Base-by-base conservation (phyloP, 345 rosid species). In the Brassica cretica region DNA sequence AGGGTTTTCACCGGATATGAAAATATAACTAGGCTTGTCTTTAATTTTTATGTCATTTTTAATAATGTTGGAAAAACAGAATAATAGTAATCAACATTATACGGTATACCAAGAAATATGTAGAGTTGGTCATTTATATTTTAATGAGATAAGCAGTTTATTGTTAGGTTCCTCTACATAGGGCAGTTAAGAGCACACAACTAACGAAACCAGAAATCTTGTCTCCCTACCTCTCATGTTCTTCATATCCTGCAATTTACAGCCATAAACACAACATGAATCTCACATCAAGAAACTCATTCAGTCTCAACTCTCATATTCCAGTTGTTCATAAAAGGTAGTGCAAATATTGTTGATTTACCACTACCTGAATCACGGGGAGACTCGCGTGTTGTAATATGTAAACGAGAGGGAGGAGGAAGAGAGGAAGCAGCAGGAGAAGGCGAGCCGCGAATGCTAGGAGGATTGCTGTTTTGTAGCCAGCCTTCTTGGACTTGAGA, bases 401-500 rank as follows among this genome's bases (percentile, higher is more conserved):
- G 83, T 65, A 80, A 64, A 35, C 82, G 82, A 79, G 82, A 69
- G 2, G 75, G 69, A 59, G 71, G 78, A 79, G 77, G 70, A 59
- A 66, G 77, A 67, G 82, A 35, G 25, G 82, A 37, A 49, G 76
- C 64, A 0, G 70, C 76, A 6, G 72, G 79, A 16, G 79, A 75
- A 71, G 83, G 83, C 12, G 83, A 80, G n/a, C 76, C 80, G 4
- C 64, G 83, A 30, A 64, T 69, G 79, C 79, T 80, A 0, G 76
- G 7, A n/a, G 83, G 51, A 46, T 80, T 80, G 11, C 73, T 80
- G 70, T 71, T 75, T 41, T 75, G 79, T 64, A 64, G 64, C 83
- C 83, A 80, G 35, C 80, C 83, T 25, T 80, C 83, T 70, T 75
- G 95, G 72, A 94, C 97, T 84, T 94, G 98, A 79, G 97, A 88